Conservation (phyloP, 805 yeast genomes). For the Myxozyma geophila region DNA sequence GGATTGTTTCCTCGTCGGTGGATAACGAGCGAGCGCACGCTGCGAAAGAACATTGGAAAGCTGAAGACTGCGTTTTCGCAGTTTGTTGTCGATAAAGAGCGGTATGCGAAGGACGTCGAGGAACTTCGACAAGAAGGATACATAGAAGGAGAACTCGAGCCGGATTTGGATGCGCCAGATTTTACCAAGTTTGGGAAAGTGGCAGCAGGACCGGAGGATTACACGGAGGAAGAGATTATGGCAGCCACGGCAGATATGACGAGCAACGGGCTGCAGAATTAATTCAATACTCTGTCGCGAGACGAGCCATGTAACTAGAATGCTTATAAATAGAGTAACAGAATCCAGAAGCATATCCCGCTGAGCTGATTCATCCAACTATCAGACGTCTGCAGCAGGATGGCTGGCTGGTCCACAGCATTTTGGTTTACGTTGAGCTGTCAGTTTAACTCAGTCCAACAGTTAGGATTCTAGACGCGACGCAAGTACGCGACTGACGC, state of each 20-base stretch:
- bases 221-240: constrained; percentile 24
- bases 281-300: too few relatives aligned
- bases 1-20: constrained; percentile 37
- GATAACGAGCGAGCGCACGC: constrained; percentile 22
- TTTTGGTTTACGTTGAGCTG: too few relatives aligned
- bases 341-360: background rate
- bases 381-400: too few relatives aligned
- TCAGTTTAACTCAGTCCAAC: too few relatives aligned
- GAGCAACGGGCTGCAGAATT: constrained; percentile 3
- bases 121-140: constrained; percentile 25
- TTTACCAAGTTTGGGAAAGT: constrained; percentile 25
- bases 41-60: constrained; percentile 25
- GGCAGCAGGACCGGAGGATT: constrained; percentile 21
- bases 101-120: constrained; percentile 16
- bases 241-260: constrained; percentile 20
- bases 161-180: constrained; percentile 15
- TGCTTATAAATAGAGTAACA: background rate
- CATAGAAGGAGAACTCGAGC: constrained; percentile 12
- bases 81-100: constrained; percentile 20
- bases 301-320: background rate
- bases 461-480: too few relatives aligned
- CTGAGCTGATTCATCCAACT: too few relatives aligned
- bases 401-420: too few relatives aligned
- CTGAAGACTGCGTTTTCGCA: constrained; percentile 33
- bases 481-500: too few relatives aligned